Base-by-base conservation (phyloP, 2,329 filamentous ascomycete species). In the Fusarium hostae region DNA sequence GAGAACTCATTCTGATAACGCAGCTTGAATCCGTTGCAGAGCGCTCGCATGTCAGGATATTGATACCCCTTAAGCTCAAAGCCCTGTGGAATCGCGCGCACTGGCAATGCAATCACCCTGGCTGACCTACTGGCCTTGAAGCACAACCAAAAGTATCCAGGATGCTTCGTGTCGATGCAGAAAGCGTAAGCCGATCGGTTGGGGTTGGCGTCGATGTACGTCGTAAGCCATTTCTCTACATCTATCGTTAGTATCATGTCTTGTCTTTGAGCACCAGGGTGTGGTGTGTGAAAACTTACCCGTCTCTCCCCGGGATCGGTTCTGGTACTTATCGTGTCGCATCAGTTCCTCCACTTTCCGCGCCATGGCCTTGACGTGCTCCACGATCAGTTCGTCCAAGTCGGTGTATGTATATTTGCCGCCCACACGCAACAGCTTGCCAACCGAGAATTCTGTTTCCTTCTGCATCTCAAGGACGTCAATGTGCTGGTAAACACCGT, bases 1-100 rank as follows among this genome's bases (percentile, higher is more conserved):
- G 86, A 86, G 79, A 94, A 85, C 79, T 90, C 88, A 71, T 85
- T 88, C 77, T 88, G 86, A 78, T 88, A 94, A 59, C 95, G 86
- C 78, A 95, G 82, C 86, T 98, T 98, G 87, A 98, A 98, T 9
- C 95, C 96, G 83, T 99, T 99, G 86, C 95, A 97, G 70, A 99
- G 85, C 52, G 94, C 94, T 74, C 92, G 89, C 93, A 98, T 97
- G 77, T 98, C 95, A 2, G 96, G 95, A 79, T 99, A 99, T 57
- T 92, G 89, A 74, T 93, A 92, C 74, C 92, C 93, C 82, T 94
- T 90, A 76, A 99, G 87, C 84, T 98, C 94, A 79, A 95, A 99
- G 9, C 94, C 96, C 77, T 97, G 93, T 5, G 96, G 96, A 22
- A 98, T 92, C 40, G 98, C 91, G 76, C 96, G 95, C 71, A 99